Conservation (phyloP, 345 rosid genomes). For the Gossypium mustelinum region DNA sequence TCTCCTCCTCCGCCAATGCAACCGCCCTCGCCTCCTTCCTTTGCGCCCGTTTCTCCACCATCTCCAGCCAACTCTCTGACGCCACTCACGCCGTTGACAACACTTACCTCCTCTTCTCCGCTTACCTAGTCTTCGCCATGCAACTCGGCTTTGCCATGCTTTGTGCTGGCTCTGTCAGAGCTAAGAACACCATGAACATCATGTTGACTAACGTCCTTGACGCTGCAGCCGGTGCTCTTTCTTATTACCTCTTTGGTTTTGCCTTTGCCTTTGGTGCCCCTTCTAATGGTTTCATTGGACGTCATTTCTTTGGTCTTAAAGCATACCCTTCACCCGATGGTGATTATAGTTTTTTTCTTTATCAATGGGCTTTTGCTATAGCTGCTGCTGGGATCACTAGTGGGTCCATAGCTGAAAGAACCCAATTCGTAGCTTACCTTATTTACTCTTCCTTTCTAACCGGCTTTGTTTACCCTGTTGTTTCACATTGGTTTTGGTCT, state of each 20-base stretch:
- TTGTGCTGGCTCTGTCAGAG: constrained; percentile 74
- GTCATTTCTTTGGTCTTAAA: constrained; percentile 52
- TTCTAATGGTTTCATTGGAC: constrained; percentile 71
- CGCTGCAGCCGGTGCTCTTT: constrained; percentile 67
- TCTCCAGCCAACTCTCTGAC: constrained; percentile 37
- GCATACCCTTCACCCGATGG: constrained; percentile 22
- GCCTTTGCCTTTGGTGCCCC: constrained; percentile 76
- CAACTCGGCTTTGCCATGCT: constrained; percentile 88
- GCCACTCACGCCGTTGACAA: constrained; percentile 49
- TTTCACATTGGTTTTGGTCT: constrained; percentile 84
- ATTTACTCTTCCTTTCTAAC: constrained; percentile 65
- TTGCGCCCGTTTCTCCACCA: constrained; percentile 42
- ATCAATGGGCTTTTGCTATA: constrained; percentile 81
- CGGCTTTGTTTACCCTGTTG: constrained; percentile 64
- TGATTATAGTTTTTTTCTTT: constrained; percentile 65
- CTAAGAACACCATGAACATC: constrained; percentile 83
- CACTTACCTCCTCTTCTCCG: constrained; percentile 77
- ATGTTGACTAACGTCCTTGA: constrained; percentile 78
- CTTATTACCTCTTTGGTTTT: constrained; percentile 69
- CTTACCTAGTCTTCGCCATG: constrained; percentile 81
- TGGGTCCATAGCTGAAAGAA: constrained; percentile 77
- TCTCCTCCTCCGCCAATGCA: constrained; percentile 24
- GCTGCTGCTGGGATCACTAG: constrained; percentile 79
- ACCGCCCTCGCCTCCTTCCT: constrained; percentile 41
- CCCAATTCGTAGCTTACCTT: constrained; percentile 73